These are phyloP conservation scores for Rubus idaeus DNA, from an alignment of 306 rosid genomes.

Conservation along the genomic window DNA sequence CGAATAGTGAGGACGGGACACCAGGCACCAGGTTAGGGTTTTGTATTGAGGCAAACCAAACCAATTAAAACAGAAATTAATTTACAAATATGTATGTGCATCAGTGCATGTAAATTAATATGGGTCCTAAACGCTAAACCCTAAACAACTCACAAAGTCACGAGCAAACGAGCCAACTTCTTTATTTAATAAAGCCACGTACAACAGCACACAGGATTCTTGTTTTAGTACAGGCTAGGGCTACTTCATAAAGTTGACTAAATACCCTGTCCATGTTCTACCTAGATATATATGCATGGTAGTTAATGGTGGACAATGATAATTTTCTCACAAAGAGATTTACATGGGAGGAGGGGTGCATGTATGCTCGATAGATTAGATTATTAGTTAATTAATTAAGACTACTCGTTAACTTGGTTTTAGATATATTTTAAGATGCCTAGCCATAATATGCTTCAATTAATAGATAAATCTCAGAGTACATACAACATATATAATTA, in stretches of 20 bases:
- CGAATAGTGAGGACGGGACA: background rate
- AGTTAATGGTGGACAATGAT: background rate
- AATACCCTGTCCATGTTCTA: constrained; percentile 9
- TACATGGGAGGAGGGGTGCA: background rate
- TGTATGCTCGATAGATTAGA: background rate
- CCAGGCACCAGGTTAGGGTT: background rate
- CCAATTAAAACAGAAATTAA: background rate
- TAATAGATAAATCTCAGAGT: too few relatives aligned
- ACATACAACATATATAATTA: too few relatives aligned
- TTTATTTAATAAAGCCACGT: constrained; percentile 15
- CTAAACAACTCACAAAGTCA: constrained; percentile 24
- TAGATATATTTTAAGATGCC: background rate
- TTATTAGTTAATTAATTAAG: background rate
- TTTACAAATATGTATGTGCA: background rate
- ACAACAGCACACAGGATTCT: constrained; percentile 34
- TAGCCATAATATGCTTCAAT: background rate
- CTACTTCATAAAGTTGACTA: constrained; percentile 27
- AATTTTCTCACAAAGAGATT: background rate
- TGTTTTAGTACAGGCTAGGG: constrained; percentile 18
- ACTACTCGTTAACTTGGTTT: background rate
- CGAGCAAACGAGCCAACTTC: constrained; percentile 28
- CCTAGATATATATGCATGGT: background rate
- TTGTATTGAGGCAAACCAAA: background rate
- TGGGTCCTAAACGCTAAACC: background rate
- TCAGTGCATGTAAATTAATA: too few relatives aligned